phyloP scores from a whole-genome alignment of 371 early-diverging fungal species.

The Amoeboaphelidium protococcarum region DNA sequence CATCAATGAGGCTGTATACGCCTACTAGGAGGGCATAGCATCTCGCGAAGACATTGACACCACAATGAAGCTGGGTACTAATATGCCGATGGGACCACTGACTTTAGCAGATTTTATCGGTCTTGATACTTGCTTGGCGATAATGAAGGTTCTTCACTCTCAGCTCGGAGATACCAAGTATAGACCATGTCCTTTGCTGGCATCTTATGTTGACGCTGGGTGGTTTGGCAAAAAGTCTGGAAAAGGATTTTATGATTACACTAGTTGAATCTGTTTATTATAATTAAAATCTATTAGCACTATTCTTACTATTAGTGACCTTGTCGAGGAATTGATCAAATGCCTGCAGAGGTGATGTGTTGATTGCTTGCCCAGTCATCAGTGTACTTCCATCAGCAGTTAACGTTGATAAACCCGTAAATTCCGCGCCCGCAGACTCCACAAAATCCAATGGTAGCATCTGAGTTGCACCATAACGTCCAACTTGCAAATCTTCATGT shows the following conservation, averaged over 20 bases:
- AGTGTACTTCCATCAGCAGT: no score
- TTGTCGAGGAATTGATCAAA: no score
- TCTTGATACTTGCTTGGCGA: constrained; percentile 84
- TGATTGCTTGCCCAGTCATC: no score
- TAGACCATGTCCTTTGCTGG: constrained; percentile 66
- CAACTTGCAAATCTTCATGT: no score
- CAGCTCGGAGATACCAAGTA: constrained; percentile 92
- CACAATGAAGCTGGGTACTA: constrained; percentile 89
- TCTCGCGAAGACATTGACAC: constrained; percentile 86
- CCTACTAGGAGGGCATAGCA: constrained; percentile 69
- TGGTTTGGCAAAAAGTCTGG: constrained; percentile 71
- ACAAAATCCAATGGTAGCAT: no score
- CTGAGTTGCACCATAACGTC: no score
- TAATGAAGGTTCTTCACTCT: constrained; percentile 74
- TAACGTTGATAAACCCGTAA: no score
- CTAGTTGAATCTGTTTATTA: no score
- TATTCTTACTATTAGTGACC: no score
- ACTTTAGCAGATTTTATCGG: constrained; percentile 93
- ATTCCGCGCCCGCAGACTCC: no score
- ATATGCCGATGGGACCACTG: constrained; percentile 92
- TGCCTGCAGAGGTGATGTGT: no score
- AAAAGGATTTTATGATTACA: constrained; percentile 69
- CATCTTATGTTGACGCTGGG: constrained; percentile 87
- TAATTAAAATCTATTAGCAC: no score
- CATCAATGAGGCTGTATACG: constrained; percentile 84